These are phyloP conservation scores for Cinnamomum micranthum DNA, from an alignment of 164 flowering plant species.

Conservation along the genomic window DNA sequence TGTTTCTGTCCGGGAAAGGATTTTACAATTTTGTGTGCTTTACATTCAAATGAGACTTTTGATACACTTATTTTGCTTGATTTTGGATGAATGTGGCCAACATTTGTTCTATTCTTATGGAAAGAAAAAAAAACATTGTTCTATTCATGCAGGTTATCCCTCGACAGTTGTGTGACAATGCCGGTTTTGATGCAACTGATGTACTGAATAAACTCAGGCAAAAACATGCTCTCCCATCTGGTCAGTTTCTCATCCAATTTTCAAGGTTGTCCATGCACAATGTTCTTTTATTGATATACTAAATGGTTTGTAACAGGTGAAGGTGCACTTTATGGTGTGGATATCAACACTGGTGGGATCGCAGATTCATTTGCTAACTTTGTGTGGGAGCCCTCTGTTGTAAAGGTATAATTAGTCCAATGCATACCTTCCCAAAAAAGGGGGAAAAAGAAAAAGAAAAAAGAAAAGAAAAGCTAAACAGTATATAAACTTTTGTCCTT, in stretches of 20 bases:
- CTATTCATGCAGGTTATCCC: constrained; percentile 70
- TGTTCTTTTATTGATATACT: not conserved
- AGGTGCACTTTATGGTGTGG: constrained; percentile 91
- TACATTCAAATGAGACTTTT: not conserved
- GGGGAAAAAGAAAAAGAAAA: too few relatives aligned
- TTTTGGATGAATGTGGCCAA: not conserved
- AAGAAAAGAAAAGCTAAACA: too few relatives aligned
- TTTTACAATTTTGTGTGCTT: not conserved
- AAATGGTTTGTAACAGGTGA: constrained; percentile 51
- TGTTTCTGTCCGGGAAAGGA: not conserved
- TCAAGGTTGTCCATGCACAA: not conserved
- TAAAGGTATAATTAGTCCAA: constrained; percentile 50
- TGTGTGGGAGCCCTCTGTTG: constrained; percentile 99
- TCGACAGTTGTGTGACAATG: constrained; percentile 95
- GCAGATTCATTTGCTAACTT: constrained; percentile 90
- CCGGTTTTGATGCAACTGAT: constrained; percentile 99
- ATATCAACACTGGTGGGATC: constrained; percentile 94
- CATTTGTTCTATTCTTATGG: too few relatives aligned
- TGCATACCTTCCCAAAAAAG: not conserved
- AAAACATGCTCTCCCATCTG: constrained; percentile 94
- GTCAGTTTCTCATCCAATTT: constrained; percentile 29
- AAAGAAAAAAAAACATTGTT: not conserved
- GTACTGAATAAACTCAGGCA: constrained; percentile 94
- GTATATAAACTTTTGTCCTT: not conserved
- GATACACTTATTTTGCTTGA: not conserved